A percentile compares a stretch with the other conserved stretches of the same genome.
Conservation (phyloP, 2,329 filamentous ascomycete species). For the Stagonosporopsis vannaccii region DNA sequence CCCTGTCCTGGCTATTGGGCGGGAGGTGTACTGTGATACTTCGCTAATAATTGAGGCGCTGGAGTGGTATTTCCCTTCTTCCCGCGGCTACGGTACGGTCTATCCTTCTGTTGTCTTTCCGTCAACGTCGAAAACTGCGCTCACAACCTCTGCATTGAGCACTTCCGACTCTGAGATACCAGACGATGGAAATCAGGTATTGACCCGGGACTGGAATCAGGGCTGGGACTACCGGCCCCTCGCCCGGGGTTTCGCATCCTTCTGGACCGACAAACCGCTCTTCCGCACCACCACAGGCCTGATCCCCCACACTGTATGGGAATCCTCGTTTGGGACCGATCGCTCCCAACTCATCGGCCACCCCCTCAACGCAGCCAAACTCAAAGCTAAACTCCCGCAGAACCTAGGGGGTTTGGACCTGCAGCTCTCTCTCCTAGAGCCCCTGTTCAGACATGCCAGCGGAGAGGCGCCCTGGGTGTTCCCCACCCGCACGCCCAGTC, state of each 20-base stretch:
- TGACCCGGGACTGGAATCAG: slow-evolving; percentile 23
- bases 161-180: too few species aligned
- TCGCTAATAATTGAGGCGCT: slow-evolving; percentile 46
- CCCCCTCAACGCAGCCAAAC: slow-evolving; percentile 46
- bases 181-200: too few species aligned
- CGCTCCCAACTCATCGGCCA: slow-evolving; percentile 51
- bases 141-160: too few species aligned
- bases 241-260: slow-evolving; percentile 51
- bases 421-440: slow-evolving; percentile 49
- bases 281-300: slow-evolving; percentile 52
- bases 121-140: too few species aligned
- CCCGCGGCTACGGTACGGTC: slow-evolving; percentile 43
- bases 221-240: slow-evolving; percentile 46
- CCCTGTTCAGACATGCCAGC: too few species aligned
- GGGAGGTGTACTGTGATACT: slow-evolving; percentile 47
- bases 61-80: slow-evolving; percentile 38
- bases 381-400: slow-evolving; percentile 49
- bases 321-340: slow-evolving; percentile 50
- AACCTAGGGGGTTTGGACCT: slow-evolving; percentile 49
- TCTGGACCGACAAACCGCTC: slow-evolving; percentile 52
- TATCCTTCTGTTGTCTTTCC: too few species aligned
- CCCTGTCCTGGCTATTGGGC: slow-evolving; percentile 42
- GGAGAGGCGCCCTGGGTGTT: slow-evolving; percentile 47
- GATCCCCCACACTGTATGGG: slow-evolving; percentile 51
- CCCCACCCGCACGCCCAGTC: slow-evolving; percentile 41